These are phyloP conservation scores for Prosopis cineraria DNA, from an alignment of 306 rosid genomes.

Conservation along the genomic window DNA sequence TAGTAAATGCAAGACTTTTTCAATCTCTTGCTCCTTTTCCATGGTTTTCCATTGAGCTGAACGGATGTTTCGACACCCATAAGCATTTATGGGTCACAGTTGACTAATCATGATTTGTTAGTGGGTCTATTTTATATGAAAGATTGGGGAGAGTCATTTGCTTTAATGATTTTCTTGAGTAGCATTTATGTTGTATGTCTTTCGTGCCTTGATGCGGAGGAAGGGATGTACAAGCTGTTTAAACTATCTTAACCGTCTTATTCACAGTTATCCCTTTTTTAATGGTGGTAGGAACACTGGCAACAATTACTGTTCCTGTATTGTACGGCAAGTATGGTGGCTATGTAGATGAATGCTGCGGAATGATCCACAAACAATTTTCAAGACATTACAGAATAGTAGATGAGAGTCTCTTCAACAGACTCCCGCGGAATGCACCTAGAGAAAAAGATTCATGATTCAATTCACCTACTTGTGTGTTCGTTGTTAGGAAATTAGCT, in stretches of 20 bases:
- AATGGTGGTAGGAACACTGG: slow-evolving; percentile 64
- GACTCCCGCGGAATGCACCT: slow-evolving; percentile 59
- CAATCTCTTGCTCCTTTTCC: slow-evolving; percentile 15
- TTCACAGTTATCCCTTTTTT: slow-evolving; percentile 30
- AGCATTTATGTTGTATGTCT: not conserved
- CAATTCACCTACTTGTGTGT: slow-evolving; percentile 21
- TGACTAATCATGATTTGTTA: not conserved
- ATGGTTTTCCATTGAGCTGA: slow-evolving; percentile 1
- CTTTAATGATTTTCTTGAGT: not conserved
- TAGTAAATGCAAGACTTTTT: not conserved
- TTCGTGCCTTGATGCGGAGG: not conserved
- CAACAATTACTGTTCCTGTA: slow-evolving; percentile 72
- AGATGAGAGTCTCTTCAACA: slow-evolving; percentile 73
- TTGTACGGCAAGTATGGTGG: slow-evolving; percentile 65
- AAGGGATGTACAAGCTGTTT: not conserved
- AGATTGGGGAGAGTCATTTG: not conserved
- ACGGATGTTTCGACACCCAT: slow-evolving; percentile 21
- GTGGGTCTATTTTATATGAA: slow-evolving; percentile 15
- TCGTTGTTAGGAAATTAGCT: slow-evolving; percentile 14
- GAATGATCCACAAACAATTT: slow-evolving; percentile 68
- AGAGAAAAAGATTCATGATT: slow-evolving; percentile 70
- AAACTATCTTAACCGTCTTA: not conserved
- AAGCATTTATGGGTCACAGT: not conserved
- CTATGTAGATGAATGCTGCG: slow-evolving; percentile 58
- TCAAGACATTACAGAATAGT: slow-evolving; percentile 82